These are phyloP conservation scores for Penicillium nordicum DNA, from an alignment of 2,329 filamentous ascomycete species.

Conservation along the genomic window DNA sequence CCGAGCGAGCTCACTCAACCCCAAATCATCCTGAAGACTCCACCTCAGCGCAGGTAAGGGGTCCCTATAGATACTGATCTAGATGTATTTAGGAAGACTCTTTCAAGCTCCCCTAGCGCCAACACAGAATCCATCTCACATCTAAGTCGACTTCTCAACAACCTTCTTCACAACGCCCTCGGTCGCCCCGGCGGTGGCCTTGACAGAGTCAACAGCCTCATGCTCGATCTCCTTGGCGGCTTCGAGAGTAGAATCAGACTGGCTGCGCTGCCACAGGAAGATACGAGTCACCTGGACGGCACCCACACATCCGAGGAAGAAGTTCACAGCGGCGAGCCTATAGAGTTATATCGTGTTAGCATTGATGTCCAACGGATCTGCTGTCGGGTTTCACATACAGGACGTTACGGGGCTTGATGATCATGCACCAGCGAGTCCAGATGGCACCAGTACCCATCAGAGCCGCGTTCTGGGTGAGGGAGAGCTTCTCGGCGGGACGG, in stretches of 20 bases:
- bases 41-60: background rate
- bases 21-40: background rate
- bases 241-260: conserved; percentile 49
- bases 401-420: conserved; percentile 91
- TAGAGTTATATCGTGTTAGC: conserved; percentile 8
- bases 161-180: conserved; percentile 37
- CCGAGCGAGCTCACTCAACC: background rate
- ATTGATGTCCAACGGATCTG: background rate
- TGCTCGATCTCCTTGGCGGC: conserved; percentile 40
- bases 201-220: conserved; percentile 36
- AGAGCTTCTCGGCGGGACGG: conserved; percentile 88
- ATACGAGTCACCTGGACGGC: conserved; percentile 79
- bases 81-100: conserved; percentile 3
- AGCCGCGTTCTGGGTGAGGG: conserved; percentile 85
- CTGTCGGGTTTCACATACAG: conserved; percentile 57
- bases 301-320: conserved; percentile 90
- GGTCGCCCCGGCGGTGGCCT: conserved; percentile 30
- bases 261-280: conserved; percentile 55
- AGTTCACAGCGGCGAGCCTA: conserved; percentile 91
- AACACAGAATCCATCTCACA: background rate
- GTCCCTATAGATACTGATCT: conserved; percentile 12
- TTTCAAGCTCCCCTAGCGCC: conserved; percentile 2
- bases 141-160: conserved; percentile 22
- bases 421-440: conserved; percentile 98
- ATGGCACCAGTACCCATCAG: conserved; percentile 88